Evolutionary conservation across 805 yeast species (phyloP).

Genomic region (Blastobotrys peoriensis): DNA sequence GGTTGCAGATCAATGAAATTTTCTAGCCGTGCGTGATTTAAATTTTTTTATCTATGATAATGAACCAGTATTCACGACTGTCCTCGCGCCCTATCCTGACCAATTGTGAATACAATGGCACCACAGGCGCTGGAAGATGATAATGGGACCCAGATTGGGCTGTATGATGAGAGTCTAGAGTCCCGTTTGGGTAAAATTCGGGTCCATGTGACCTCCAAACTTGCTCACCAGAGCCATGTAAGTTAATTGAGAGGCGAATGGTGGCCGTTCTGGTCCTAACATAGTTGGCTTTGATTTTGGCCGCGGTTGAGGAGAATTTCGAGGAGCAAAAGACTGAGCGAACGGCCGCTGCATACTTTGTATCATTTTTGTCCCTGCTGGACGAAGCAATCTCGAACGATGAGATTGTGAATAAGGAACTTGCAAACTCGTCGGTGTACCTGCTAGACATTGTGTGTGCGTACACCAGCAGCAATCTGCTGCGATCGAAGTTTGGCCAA

Average conservation of each 20-base stretch:
- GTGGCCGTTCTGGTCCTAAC: not conserved
- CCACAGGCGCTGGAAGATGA: not conserved
- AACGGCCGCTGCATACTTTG: conserved; percentile 75
- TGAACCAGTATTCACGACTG: too few species aligned
- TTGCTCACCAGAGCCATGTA: conserved; percentile 75
- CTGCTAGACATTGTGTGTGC: conserved; percentile 76
- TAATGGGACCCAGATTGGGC: not conserved
- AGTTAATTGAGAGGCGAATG: conserved; percentile 6
- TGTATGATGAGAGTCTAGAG: conserved; percentile 16
- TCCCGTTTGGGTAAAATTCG: conserved; percentile 41
- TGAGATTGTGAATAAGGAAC: conserved; percentile 47
- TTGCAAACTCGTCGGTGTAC: conserved; percentile 74
- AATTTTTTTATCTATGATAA: too few species aligned
- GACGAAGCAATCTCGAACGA: conserved; percentile 62
- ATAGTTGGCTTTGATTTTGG: conserved; percentile 63
- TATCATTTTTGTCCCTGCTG: conserved; percentile 73
- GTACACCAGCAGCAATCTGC: conserved; percentile 53
- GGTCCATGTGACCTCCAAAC: conserved; percentile 65
- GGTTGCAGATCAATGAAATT: too few species aligned
- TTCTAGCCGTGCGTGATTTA: too few species aligned
- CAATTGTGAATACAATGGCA: not conserved
- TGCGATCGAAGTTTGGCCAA: conserved; percentile 69
- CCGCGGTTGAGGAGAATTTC: conserved; percentile 87
- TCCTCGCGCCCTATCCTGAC: too few species aligned
- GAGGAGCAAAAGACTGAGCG: conserved; percentile 53